Evolutionary conservation across 2,329 filamentous ascomycete genomes (phyloP), one percentile per base, ranked within the genome.

Genomic region (Aspergillus aculeatinus): DNA sequence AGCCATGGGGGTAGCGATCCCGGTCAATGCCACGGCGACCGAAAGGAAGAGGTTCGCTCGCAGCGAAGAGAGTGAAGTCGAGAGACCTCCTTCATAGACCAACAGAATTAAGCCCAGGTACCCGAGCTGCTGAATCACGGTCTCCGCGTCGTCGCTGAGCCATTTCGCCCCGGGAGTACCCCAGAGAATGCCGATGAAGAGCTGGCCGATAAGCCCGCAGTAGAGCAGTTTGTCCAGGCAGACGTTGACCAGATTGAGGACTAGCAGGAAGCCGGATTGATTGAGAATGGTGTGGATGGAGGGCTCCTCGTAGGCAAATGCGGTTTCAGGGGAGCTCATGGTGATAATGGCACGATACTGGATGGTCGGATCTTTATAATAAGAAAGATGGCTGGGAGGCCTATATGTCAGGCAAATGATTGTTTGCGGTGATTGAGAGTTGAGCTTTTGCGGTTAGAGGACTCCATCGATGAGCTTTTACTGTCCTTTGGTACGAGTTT

Each of bases 101-200:
- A 92, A 75, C 27, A 91, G 75, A 6, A 92, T 82, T n/a, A 92
- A 72, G 0, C 90, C 89, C 0, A 92, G 74, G 68, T 92, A 93
- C 0, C 90, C 90, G 1, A 92, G 72, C 60, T 89, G 82, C 23
- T 88, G 82, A 29, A 90, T 78, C 0, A 80, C 79, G 19, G 81
- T 68, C 72, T 92, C 81, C 1, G 79, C 73, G 4, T 81, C 76
- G 0, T 59, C 21, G 0, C 79, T 77, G 0, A 93, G 80, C 82
- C 83, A 87, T 70, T 84, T 80, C 3, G 79, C 83, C 1, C 87
- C 88, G 0, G 89, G 89, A 0, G 82, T 82, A 9, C 89, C 89
- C 83, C 84, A 93, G 9, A 86, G 83, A 9, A 91, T 82, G 12
- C 89, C 90, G 19, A 92, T 72, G 7, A 91, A 77, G 14, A 93